Evolutionary conservation across 1,284 basidiomycete species (phyloP), one percentile per base, ranked within the genome.

Genomic region (Cutaneotrichosporon daszewskae): DNA sequence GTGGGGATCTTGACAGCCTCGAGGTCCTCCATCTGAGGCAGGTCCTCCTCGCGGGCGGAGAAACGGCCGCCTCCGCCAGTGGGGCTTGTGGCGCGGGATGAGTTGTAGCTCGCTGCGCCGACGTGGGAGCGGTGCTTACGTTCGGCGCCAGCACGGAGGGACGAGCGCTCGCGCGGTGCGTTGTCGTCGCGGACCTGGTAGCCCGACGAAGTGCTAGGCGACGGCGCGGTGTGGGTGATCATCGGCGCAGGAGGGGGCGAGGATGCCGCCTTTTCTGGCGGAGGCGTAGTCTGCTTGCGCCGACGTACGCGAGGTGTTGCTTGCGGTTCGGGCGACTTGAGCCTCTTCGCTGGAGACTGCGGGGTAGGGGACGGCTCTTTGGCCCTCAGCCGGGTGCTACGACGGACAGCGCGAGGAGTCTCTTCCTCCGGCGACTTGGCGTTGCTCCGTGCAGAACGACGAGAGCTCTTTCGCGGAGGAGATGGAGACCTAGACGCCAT

Each of bases 31-130:
- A 65, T 62, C 28, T 59, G 53, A 3, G 66, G 66, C 35, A 71
- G 47, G 51, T 71, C 68, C 47, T 71, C 68, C 22, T 71, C 68
- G 19, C 55, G 58, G 6, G 68, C 68, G 0, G 68, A 71, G 48
- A 59, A 69, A 22, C 67, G 53, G 16, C 31, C 32, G 8, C 40
- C 46, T 4, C 33, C 24, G 9, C 45, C 50, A 10, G 39, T 38
- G 11, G 66, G 62, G 16, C 59, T 58, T 6, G 57, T 58, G 2
- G 61, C 60, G 29, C 64, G 54, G 18, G 62, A 64, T 18, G 50
- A 51, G 32, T 42, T 33, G 38, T 59, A 63, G 36, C 45, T 58
- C 6, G 64, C 64, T 1, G 66, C 59, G 12, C 62, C 59, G n/a
- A 49, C 49, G 54, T 70, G 68, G 19, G 58, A 51, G 29, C 68